Evolutionary conservation across 129 eudicot species (phyloP).

Genomic region (Centrapalus pauciflorus): DNA sequence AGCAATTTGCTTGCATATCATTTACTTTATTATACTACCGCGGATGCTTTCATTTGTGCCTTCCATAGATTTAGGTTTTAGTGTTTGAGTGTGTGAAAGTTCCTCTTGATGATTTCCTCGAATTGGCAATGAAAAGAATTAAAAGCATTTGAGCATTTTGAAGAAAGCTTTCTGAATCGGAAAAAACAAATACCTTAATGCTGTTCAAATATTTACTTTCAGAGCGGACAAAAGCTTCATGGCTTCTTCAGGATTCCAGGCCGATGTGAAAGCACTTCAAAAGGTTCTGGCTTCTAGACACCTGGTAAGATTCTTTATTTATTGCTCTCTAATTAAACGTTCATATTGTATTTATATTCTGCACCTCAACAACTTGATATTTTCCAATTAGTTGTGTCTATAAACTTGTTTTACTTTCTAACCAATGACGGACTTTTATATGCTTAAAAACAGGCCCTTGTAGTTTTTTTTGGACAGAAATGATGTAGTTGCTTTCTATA

Average conservation of each 20-base stretch:
- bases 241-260: slow-evolving; percentile 99
- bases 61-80: too few relatives aligned
- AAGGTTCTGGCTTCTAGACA: slow-evolving; percentile 91
- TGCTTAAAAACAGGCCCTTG: too few relatives aligned
- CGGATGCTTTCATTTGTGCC: too few relatives aligned
- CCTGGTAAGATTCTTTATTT: slow-evolving; percentile 48
- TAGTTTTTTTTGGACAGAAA: too few relatives aligned
- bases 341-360: background rate
- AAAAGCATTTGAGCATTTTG: background rate
- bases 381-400: background rate
- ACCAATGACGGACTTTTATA: too few relatives aligned
- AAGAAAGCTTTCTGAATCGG: background rate
- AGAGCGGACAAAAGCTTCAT: slow-evolving; percentile 90
- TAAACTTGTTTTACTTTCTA: background rate
- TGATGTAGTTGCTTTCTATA: background rate
- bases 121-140: too few relatives aligned
- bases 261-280: slow-evolving; percentile 94
- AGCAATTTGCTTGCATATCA: background rate
- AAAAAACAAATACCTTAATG: background rate
- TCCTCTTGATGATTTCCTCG: too few relatives aligned
- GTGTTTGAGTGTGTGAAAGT: too few relatives aligned
- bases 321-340: background rate
- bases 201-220: slow-evolving; percentile 12
- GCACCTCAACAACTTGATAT: background rate
- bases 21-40: too few relatives aligned